These are phyloP conservation scores for Mucor indicus DNA, from an alignment of 371 early-diverging fungal genomes.

Conservation along the genomic window DNA sequence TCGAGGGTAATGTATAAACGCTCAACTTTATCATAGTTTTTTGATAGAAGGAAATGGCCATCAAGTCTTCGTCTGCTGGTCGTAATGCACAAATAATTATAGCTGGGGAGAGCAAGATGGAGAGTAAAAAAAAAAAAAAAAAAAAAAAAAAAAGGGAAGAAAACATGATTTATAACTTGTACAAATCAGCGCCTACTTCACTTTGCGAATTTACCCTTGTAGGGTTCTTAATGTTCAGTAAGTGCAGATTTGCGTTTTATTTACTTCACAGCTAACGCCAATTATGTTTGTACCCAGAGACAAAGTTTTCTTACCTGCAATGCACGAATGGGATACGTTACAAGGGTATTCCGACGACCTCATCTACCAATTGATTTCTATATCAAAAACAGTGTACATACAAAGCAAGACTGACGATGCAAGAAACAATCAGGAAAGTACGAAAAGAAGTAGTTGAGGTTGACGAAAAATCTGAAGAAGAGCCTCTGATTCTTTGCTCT, in stretches of 20 bases:
- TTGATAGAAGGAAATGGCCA: too few species aligned
- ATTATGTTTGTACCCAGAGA: constrained; percentile 13
- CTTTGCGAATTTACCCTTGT: constrained; percentile 12
- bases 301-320: constrained; percentile 15
- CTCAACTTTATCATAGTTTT: too few species aligned
- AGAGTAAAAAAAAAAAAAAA: constrained; percentile 6
- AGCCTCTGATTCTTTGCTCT: too few species aligned
- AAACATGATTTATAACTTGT: constrained; percentile 13
- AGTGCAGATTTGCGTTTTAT: constrained; percentile 9
- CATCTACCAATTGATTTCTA: constrained; percentile 9
- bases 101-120: constrained; percentile 7
- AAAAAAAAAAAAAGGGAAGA: constrained; percentile 14
- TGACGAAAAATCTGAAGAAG: too few species aligned
- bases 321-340: constrained; percentile 11
- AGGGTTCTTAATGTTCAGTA: constrained; percentile 11
- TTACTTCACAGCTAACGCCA: constrained; percentile 13
- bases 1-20: too few species aligned
- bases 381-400: constrained; percentile 10
- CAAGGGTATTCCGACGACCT: constrained; percentile 14
- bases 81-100: too few species aligned
- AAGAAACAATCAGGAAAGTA: constrained; percentile 1
- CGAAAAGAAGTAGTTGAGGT: constrained; percentile 4
- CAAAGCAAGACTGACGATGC: constrained; percentile 10
- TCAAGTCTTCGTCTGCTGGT: too few species aligned
- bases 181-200: constrained; percentile 9